These are phyloP conservation scores for Dictyostelium gargantuum DNA, from an alignment of 208 protist species.

Conservation along the genomic window DNA sequence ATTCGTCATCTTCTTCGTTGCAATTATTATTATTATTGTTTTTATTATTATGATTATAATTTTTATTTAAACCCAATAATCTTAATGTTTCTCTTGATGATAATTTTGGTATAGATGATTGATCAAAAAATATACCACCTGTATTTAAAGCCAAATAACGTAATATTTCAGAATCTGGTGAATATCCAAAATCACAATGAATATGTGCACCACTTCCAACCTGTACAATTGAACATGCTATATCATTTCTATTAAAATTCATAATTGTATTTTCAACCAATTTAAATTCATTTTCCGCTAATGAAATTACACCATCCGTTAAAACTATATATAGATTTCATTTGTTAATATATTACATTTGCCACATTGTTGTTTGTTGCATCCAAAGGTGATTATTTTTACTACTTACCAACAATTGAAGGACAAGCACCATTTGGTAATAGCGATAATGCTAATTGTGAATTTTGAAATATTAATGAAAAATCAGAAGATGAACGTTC, in stretches of 20 bases:
- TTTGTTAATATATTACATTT: no score
- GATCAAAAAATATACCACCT: slow-evolving; percentile 26
- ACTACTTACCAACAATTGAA: neutral
- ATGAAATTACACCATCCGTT: slow-evolving; percentile 34
- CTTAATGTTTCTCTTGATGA: neutral
- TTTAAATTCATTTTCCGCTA: neutral
- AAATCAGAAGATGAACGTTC: neutral
- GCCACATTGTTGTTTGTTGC: no score
- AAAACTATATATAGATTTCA: no score
- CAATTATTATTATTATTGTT: no score
- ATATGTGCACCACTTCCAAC: slow-evolving; percentile 23
- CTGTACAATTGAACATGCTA: slow-evolving; percentile 3
- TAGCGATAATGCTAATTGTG: neutral
- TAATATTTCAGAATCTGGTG: slow-evolving; percentile 17
- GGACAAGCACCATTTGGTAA: neutral
- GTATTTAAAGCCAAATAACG: slow-evolving; percentile 11
- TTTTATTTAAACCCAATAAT: neutral
- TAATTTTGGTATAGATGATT: neutral
- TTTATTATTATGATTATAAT: neutral
- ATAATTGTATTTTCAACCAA: neutral
- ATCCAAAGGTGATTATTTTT: no score
- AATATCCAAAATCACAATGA: slow-evolving; percentile 44
- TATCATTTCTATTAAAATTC: slow-evolving; percentile 29
- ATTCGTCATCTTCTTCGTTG: no score
- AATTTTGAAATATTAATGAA: neutral